phyloP scores from a whole-genome alignment of 31 red algal genomes.

The Endocladia muricata region DNA sequence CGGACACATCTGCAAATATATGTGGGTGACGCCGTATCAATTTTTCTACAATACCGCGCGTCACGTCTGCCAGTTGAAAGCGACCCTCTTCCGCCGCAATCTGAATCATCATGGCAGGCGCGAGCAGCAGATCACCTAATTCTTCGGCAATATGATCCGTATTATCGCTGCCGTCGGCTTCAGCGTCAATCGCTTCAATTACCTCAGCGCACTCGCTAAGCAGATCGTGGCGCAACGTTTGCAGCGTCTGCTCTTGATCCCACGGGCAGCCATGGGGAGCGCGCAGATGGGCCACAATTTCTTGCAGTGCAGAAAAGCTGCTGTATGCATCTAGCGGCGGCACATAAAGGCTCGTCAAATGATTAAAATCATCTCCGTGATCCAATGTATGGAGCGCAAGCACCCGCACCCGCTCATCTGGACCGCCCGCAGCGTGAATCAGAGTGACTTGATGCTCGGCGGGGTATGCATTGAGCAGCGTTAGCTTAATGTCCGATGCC shows the following conservation, averaged over 20 bases:
- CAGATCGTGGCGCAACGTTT: background rate
- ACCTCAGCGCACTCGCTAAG: conserved; percentile 23
- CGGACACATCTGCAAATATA: conserved; percentile 17
- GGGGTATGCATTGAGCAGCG: no score
- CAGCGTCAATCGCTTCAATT: conserved; percentile 11
- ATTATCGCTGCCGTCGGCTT: no score
- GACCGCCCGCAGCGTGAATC: no score
- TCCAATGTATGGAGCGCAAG: no score
- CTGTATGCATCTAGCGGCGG: no score
- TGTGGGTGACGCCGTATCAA: conserved; percentile 23
- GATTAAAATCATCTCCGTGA: no score
- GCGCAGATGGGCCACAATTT: conserved; percentile 1
- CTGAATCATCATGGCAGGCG: conserved; percentile 13
- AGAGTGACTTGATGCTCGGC: no score
- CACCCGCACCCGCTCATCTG: no score
- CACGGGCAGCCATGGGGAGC: conserved; percentile 26
- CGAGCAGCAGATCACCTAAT: conserved; percentile 17
- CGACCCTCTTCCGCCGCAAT: conserved; percentile 2
- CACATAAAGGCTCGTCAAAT: no score
- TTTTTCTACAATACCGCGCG: background rate
- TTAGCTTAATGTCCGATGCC: no score
- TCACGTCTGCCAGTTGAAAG: conserved; percentile 18
- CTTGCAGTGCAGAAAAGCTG: no score
- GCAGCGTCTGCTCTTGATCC: conserved; percentile 28
- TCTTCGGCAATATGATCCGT: background rate